These are phyloP conservation scores for Calonectria montana DNA, from an alignment of 2,329 filamentous ascomycete species.

Conservation along the genomic window DNA sequence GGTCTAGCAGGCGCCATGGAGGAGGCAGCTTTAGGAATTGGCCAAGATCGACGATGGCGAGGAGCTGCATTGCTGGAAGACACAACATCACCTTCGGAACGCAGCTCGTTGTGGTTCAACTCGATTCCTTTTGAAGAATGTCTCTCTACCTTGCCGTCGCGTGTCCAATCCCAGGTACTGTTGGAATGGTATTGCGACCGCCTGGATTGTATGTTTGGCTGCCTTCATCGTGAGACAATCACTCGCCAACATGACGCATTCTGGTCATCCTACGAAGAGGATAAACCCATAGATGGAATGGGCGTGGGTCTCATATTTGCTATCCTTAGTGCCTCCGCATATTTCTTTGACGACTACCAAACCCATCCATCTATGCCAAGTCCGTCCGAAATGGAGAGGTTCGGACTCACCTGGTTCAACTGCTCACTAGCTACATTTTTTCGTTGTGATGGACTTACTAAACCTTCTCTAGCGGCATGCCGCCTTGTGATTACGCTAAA, in stretches of 20 bases:
- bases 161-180: background rate
- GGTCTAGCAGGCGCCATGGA: background rate
- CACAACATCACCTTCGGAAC: background rate
- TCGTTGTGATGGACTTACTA: background rate
- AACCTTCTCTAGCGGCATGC: background rate
- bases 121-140: background rate
- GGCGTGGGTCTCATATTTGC: background rate
- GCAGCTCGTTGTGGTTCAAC: background rate
- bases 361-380: background rate
- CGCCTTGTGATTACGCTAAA: background rate
- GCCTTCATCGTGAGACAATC: background rate
- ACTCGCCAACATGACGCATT: background rate
- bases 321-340: background rate
- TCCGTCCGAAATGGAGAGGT: background rate
- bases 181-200: background rate
- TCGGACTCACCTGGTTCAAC: background rate
- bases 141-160: background rate
- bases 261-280: background rate
- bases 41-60: background rate
- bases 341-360: background rate
- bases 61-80: background rate
- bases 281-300: background rate
- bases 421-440: background rate
- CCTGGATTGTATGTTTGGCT: conserved; percentile 1
- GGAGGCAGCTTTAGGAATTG: background rate